Evolutionary conservation across 164 flowering plant species (phyloP).

Genomic region (Vitis riparia): DNA sequence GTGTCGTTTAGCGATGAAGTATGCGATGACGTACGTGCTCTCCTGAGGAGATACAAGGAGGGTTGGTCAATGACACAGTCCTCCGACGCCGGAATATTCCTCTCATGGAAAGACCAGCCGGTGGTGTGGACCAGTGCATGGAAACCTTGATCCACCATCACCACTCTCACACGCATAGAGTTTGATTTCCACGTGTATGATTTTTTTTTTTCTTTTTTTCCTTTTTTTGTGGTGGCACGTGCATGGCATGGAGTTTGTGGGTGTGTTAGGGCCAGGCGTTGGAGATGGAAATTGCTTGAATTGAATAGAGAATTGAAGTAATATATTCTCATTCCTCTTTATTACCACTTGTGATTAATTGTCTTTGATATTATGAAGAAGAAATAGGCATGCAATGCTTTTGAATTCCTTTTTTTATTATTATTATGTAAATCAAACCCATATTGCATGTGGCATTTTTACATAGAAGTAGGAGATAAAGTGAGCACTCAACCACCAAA

Average conservation of each 20-base stretch:
- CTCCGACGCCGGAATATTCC: constrained; percentile 66
- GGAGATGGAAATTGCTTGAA: constrained; percentile 18
- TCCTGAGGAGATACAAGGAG: constrained; percentile 83
- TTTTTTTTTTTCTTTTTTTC: not conserved
- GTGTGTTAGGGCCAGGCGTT: not conserved
- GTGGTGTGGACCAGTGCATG: constrained; percentile 95
- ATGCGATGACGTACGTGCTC: constrained; percentile 76
- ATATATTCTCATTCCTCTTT: constrained; percentile 8
- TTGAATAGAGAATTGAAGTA: constrained; percentile 16
- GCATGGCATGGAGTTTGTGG: constrained; percentile 12
- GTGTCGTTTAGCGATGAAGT: constrained; percentile 77
- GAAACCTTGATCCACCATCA: constrained; percentile 42
- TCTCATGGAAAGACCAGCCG: constrained; percentile 87
- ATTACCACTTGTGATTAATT: not conserved
- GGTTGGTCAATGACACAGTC: constrained; percentile 80
- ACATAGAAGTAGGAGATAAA: too few relatives aligned
- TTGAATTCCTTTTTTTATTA: too few relatives aligned
- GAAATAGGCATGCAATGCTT: not conserved
- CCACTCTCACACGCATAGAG: not conserved
- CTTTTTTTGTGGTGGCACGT: constrained; percentile 13
- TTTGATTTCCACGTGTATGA: constrained; percentile 24
- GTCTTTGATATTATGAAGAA: not conserved
- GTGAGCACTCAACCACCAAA: too few relatives aligned
- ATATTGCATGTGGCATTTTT: too few relatives aligned
- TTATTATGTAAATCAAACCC: too few relatives aligned